Evolutionary conservation across 176 grass and related monocot species (phyloP), one percentile per base, ranked within the genome.

Genomic region (Paspalum notatum): DNA sequence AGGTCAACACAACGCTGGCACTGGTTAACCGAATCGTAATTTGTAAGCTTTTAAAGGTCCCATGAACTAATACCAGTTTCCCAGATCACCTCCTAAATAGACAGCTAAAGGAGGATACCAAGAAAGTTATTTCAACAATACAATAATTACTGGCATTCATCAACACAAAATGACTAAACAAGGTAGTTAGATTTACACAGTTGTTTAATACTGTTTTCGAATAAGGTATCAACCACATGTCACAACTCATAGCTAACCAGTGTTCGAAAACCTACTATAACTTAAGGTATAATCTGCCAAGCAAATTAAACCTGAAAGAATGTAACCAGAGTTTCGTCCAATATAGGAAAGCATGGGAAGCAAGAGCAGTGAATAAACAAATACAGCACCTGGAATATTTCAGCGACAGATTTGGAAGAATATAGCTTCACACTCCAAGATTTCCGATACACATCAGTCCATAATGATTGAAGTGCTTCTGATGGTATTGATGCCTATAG

Each of bases 371-470:
- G 59, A 56, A 84, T 12, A 84, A 82, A 82, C 15, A 43, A 80
- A 85, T 75, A 51, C 55, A 70, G 67, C 72, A 94, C 90, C 91
- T 94, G 87, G 62, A 94, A 89, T 40, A 90, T 66, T 74, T 94
- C 91, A 14, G 87, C 88, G 9, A 84, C 47, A 76, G 86, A 93
- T 75, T 93, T 84, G 26, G 88, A 80, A 79, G 87, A 87, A 48
- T 95, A 76, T 79, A 99, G 86, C 74, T 91, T 93, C 75, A 89
- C 75, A 46, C 84, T 91, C 96, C 96, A 99, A 50, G 96, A 93
- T 86, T 95, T 99, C 54, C 90, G 84, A 90, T 91, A 91, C 37
- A 82, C 84, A 67, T 95, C 96, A 37, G 76, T 93, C 96, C 96
- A 99, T 89, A 83, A 89, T 60, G 84, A 71, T 79, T 95, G 82